Evolutionary conservation across 441 rosid genomes (phyloP), one percentile per base, ranked within the genome.

Genomic region (Breynia disticha): DNA sequence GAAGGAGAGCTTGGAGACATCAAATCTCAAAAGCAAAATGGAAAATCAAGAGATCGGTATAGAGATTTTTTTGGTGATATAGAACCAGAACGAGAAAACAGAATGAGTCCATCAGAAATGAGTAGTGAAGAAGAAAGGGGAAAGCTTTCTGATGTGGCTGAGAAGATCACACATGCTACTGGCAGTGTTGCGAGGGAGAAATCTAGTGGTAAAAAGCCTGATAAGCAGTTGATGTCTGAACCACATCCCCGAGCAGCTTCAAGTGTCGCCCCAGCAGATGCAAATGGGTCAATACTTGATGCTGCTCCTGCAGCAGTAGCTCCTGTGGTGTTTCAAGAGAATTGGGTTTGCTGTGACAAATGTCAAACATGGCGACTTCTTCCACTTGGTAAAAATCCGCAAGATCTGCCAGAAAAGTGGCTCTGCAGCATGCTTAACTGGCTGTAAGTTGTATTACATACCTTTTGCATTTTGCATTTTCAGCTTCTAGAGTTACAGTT

Each of bases 281-380:
- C 60, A 56, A 65, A 61, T 56, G 71, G 68, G 48, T n/a, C n/a
- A n/a, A n/a, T n/a, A n/a, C n/a, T 71, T 59, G 90, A 76, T 75
- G 74, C 72, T 65, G 71, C 72, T 61, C n/a, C n/a, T n/a, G n/a
- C n/a, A n/a, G n/a, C n/a, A n/a, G n/a, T n/a, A n/a, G 81, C 72
- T 54, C 79, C 95, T 37, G 74, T 76, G 61, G 54, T 87, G 57
- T 70, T 79, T 68, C 21, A 79, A 69, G 97, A 93, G 46, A 75
- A 84, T 62, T 94, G 99, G 99, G 99, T 94, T 60, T 59, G 70
- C 48, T 93, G 99, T 66, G 99, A 89, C 76, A 79, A 84, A 68
- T 93, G 99, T 69, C 79, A 70, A 71, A 80, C 66, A 59, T 93
- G 97, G 99, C 82, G 99, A 56, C 97, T 93, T 71, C 88, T 93